These are phyloP conservation scores for Scheffersomyces cryptocercus DNA, from an alignment of 1,139 yeast species.

Conservation along the genomic window DNA sequence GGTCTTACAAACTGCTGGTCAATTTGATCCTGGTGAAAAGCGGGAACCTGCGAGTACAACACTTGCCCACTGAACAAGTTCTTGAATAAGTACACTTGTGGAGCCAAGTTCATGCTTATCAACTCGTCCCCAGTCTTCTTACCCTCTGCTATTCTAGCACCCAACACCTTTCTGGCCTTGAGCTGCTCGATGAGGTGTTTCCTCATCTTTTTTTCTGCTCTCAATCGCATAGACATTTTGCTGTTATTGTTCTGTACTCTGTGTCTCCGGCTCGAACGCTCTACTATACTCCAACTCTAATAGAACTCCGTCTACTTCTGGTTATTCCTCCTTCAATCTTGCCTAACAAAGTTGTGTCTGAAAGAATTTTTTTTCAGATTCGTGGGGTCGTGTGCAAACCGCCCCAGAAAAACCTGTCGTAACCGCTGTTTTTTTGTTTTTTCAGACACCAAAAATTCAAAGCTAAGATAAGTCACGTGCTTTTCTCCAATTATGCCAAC, in stretches of 20 bases:
- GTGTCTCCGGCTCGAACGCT: too few relatives aligned
- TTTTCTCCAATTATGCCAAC: too few relatives aligned
- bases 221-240: constrained; percentile 46
- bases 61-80: constrained; percentile 90
- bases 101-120: constrained; percentile 55
- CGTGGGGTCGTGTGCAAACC: too few relatives aligned
- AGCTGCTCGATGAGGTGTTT: constrained; percentile 51
- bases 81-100: constrained; percentile 80
- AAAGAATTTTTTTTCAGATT: too few relatives aligned
- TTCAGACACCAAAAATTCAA: too few relatives aligned
- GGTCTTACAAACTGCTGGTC: constrained; percentile 73
- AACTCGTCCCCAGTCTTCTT: constrained; percentile 36
- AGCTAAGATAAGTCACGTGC: too few relatives aligned
- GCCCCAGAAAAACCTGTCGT: too few relatives aligned
- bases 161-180: constrained; percentile 44
- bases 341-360: too few relatives aligned
- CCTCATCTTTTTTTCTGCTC: constrained; percentile 52
- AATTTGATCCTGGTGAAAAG: constrained; percentile 68
- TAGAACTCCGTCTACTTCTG: too few relatives aligned
- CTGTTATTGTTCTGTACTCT: constrained; percentile 1
- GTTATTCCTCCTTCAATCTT: too few relatives aligned
- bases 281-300: too few relatives aligned
- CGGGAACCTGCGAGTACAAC: constrained; percentile 82
- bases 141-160: constrained; percentile 48
- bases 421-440: too few relatives aligned